Evolutionary conservation across 192 early-diverging fungal species (phyloP), one percentile per base, ranked within the genome.

Genomic region (Backusella tarrabulga): DNA sequence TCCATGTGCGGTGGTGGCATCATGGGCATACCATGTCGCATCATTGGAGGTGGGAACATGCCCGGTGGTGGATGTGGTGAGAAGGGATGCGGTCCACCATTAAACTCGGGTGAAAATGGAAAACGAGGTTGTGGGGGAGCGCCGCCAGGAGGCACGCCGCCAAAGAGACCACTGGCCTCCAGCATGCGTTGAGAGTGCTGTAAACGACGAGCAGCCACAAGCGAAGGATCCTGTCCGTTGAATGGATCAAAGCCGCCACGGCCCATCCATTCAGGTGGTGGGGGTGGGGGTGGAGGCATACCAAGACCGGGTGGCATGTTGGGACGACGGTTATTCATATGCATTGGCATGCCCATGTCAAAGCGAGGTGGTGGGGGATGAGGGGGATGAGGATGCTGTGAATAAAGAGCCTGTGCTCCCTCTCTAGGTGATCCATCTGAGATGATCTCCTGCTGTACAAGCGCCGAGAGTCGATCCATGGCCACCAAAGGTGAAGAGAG

Each of bases 111-210:
- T 9, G 70, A 67, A 40, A 68, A 78, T 26, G 69, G 69, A n/a
- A 66, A 66, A 35, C 68, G 67, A 34, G 72, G 68, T 2, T 42
- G 71, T 32, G 68, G 68, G 21, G 73, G 73, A 21, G 50, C 36
- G 36, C 69, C 70, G 40, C 69, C 44, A 36, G 32, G 32, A 68
- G 32, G 32, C 7, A 32, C 17, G 26, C 71, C 71, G 15, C 71
- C 71, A 50, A 82, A 78, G 15, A 82, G 34, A 14, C 80, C 80
- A 36, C 74, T 71, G 12, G 80, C 80, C 1, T 77, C 80, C 9
- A 82, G 32, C 80, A 82, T 82, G 4, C 77, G 76, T 14, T 82
- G 80, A 17, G 80, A 82, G 52, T 82, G 80, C 36, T 82, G 80
- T 40, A 82, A 67, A 56, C 80, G 72, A 34, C 80, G 72, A 23